Percentiles rank a stretch among this genome's conserved stretches.
These are phyloP conservation scores for Trypanosomatidae sp. DNA, from an alignment of 208 protist genomes.

Conservation along the genomic window DNA sequence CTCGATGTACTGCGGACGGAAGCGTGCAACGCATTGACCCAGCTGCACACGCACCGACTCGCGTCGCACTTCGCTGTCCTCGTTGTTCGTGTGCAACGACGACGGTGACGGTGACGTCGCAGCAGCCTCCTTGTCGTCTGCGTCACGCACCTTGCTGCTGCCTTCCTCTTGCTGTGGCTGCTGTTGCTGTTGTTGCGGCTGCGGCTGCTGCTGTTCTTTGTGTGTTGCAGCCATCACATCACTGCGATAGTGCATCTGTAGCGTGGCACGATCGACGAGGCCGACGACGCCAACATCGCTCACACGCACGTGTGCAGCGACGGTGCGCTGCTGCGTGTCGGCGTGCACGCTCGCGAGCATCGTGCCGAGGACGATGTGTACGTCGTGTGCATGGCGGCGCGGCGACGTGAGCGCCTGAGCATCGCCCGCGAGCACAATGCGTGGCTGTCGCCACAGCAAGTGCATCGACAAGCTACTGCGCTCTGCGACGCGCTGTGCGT, in stretches of 20 bases:
- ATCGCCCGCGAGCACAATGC: slow-evolving; percentile 51
- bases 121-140: too few species aligned
- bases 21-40: slow-evolving; percentile 28
- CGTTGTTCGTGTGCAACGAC: too few species aligned
- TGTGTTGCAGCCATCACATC: too few species aligned
- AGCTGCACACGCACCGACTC: slow-evolving; percentile 39
- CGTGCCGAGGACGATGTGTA: slow-evolving; percentile 57
- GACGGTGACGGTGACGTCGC: too few species aligned
- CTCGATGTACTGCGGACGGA: slow-evolving; percentile 50
- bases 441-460: slow-evolving; percentile 57
- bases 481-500: slow-evolving; percentile 39
- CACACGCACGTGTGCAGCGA: slow-evolving; percentile 22
- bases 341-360: slow-evolving; percentile 40
- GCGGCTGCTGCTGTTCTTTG: too few species aligned
- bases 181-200: too few species aligned
- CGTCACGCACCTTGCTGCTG: too few species aligned
- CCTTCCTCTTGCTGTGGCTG: too few species aligned
- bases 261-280: slow-evolving; percentile 36
- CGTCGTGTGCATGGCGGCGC: slow-evolving; percentile 11
- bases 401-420: slow-evolving; percentile 26
- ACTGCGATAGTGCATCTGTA: too few species aligned
- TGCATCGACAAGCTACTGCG: slow-evolving; percentile 24
- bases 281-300: slow-evolving; percentile 55
- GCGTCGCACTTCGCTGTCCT: too few species aligned
- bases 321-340: slow-evolving; percentile 17